Percentiles rank a stretch among this genome's conserved stretches.
Conservation (phyloP, 1,284 basidiomycete species). For the Ceratobasidium theobromae region DNA sequence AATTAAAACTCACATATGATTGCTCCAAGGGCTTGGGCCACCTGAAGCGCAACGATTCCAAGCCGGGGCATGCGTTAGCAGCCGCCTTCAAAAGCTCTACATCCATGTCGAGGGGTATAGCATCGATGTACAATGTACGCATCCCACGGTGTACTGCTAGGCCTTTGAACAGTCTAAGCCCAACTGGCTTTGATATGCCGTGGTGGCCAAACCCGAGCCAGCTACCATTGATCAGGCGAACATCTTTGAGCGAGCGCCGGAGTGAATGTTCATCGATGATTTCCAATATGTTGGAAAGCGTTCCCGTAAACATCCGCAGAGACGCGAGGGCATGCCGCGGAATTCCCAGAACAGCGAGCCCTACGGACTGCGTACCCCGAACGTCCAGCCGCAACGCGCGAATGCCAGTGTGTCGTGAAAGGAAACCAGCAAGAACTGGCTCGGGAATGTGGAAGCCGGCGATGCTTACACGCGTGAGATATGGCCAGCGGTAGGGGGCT, state of each 20-base stretch:
- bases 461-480: conserved; percentile 12
- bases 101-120: conserved; percentile 21
- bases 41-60: conserved; percentile 26
- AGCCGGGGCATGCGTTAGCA: conserved; percentile 12
- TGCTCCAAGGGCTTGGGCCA: conserved; percentile 19
- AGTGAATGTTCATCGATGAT: conserved; percentile 23
- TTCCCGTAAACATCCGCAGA: conserved; percentile 14
- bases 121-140: conserved; percentile 22
- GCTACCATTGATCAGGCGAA: conserved; percentile 22
- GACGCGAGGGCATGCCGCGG: conserved; percentile 21
- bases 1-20: conserved; percentile 5
- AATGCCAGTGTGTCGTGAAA: conserved; percentile 17
- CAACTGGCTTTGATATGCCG: conserved; percentile 19
- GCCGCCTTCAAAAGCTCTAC: conserved; percentile 5
- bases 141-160: conserved; percentile 24
- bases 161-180: conserved; percentile 15
- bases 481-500: conserved; percentile 19
- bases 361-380: conserved; percentile 20
- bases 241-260: conserved; percentile 14
- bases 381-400: conserved; percentile 21
- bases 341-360: conserved; percentile 12
- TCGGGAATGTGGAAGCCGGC: conserved; percentile 25
- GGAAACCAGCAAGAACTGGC: conserved; percentile 15
- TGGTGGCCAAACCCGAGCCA: conserved; percentile 28
- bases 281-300: conserved; percentile 18